Conservation (phyloP, 805 yeast species). For the Saitoella complicata region DNA sequence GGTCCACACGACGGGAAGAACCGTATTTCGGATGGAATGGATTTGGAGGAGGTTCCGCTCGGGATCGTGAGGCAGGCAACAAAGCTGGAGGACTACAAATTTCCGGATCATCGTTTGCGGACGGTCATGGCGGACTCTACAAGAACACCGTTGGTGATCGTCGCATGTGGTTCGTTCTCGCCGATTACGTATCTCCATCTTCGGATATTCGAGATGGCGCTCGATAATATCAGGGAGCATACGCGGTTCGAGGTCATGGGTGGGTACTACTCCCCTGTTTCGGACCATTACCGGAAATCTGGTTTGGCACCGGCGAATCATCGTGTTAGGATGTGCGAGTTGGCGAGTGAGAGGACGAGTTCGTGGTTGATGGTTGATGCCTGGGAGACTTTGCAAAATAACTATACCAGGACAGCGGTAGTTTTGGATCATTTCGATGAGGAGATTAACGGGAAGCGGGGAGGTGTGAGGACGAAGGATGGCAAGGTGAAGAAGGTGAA, state of each 20-base stretch:
- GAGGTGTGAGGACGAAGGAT: constrained; percentile 47
- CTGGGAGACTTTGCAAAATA: constrained; percentile 89
- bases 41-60: constrained; percentile 91
- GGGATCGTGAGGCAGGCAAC: constrained; percentile 83
- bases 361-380: constrained; percentile 99
- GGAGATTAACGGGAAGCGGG: constrained; percentile 78
- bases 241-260: constrained; percentile 92
- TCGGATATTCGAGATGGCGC: constrained; percentile 97
- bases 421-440: constrained; percentile 94
- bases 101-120: constrained; percentile 69
- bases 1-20: neutral
- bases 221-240: constrained; percentile 79
- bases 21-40: constrained; percentile 19
- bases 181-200: constrained; percentile 90
- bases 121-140: constrained; percentile 51
- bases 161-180: constrained; percentile 94
- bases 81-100: constrained; percentile 46
- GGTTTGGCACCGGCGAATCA: constrained; percentile 82
- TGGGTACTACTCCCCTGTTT: constrained; percentile 77
- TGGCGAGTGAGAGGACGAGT: constrained; percentile 92
- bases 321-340: constrained; percentile 93
- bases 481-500: constrained; percentile 59
- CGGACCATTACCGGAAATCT: constrained; percentile 80
- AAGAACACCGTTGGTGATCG: constrained; percentile 80
- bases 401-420: constrained; percentile 83